A percentile compares a stretch with the other conserved stretches of the same genome.
Evolutionary conservation across 2,329 filamentous ascomycete species (phyloP).

Genomic region (Hymenoscyphus occultus): DNA sequence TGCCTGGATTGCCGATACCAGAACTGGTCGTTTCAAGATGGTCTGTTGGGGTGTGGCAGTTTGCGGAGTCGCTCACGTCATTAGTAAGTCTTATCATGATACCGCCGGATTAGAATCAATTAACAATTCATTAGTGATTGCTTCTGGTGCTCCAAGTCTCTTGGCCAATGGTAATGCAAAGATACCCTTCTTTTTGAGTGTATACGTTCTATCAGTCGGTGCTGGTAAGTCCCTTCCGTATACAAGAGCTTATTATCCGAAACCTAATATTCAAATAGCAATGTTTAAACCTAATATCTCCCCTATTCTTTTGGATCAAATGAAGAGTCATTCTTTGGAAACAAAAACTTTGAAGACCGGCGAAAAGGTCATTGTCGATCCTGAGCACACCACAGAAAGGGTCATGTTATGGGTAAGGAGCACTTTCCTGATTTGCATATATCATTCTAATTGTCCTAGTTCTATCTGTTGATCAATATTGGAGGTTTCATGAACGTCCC

Average conservation of each 20-base stretch:
- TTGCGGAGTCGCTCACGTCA: slow-evolving; percentile 57
- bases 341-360: slow-evolving; percentile 49
- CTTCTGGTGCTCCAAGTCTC: slow-evolving; percentile 24
- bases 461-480: slow-evolving; percentile 69
- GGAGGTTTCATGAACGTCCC: slow-evolving; percentile 52
- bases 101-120: background rate
- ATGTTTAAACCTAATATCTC: slow-evolving; percentile 71
- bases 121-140: slow-evolving; percentile 39
- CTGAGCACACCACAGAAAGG: slow-evolving; percentile 53
- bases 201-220: slow-evolving; percentile 31
- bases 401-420: slow-evolving; percentile 27
- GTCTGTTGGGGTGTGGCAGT: slow-evolving; percentile 48
- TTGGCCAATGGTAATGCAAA: slow-evolving; percentile 61
- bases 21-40: slow-evolving; percentile 63
- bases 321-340: slow-evolving; percentile 39
- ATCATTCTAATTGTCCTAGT: slow-evolving; percentile 34
- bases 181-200: slow-evolving; percentile 36
- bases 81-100: slow-evolving; percentile 11
- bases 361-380: slow-evolving; percentile 60
- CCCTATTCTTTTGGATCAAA: slow-evolving; percentile 59
- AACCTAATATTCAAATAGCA: slow-evolving; percentile 52
- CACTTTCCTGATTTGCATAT: background rate
- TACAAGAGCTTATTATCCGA: slow-evolving; percentile 38
- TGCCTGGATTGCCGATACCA: slow-evolving; percentile 59
- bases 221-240: slow-evolving; percentile 36